Conservation (phyloP, 331 rosid species). For the Acacia pycnantha region DNA sequence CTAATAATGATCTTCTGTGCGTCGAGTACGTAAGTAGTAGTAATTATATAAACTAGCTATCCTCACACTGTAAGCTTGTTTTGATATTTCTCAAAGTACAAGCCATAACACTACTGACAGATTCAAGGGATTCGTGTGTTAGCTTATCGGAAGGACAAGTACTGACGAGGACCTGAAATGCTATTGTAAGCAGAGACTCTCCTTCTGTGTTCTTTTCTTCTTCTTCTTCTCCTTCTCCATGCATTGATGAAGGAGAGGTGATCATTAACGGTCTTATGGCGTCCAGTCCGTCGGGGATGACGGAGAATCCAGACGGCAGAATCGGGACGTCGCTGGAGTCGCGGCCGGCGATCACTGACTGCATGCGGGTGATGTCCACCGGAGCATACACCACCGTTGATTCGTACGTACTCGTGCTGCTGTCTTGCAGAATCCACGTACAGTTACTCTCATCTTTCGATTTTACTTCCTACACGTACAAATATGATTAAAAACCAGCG, state of each 20-base stretch:
- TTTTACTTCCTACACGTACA: conserved; percentile 51
- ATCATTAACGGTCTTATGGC: conserved; percentile 66
- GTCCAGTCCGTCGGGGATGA: conserved; percentile 78
- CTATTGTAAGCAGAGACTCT: conserved; percentile 78
- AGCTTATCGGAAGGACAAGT: conserved; percentile 77
- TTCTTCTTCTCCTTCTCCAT: conserved; percentile 10
- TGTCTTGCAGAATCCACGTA: conserved; percentile 86
- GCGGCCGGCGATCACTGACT: conserved; percentile 89
- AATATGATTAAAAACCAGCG: neutral
- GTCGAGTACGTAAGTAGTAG: no score
- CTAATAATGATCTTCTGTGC: no score
- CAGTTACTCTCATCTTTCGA: conserved; percentile 53
- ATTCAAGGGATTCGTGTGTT: conserved; percentile 76
- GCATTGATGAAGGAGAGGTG: conserved; percentile 39
- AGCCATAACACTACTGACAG: conserved; percentile 63
- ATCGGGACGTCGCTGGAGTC: conserved; percentile 74
- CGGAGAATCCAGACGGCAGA: conserved; percentile 84
- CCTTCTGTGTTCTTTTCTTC: conserved; percentile 71
- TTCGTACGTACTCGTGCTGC: conserved; percentile 79
- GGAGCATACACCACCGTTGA: conserved; percentile 90
- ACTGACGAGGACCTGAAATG: conserved; percentile 76
- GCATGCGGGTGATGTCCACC: conserved; percentile 70
- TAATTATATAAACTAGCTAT: conserved; percentile 23
- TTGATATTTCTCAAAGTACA: conserved; percentile 76
- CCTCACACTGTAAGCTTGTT: conserved; percentile 85